These are phyloP conservation scores for Pestalotiopsis sp. DNA, from an alignment of 2,329 filamentous ascomycete genomes.

Conservation along the genomic window DNA sequence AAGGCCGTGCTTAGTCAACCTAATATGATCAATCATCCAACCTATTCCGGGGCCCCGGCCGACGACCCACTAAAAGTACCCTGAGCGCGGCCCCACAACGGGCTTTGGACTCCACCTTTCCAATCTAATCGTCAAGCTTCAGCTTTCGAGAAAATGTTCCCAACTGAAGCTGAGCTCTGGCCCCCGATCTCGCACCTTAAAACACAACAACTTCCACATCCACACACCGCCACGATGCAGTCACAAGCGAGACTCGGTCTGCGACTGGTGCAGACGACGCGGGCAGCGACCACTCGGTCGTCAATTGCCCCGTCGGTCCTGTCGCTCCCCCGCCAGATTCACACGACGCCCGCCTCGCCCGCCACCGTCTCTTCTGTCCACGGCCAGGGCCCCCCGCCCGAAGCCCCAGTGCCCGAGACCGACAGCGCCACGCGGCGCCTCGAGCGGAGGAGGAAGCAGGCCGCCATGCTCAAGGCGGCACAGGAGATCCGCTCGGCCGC, in stretches of 20 bases:
- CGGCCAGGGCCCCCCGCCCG: constrained; percentile 62
- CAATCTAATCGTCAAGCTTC: constrained; percentile 7
- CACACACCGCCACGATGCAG: constrained; percentile 38
- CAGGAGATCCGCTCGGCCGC: constrained; percentile 46
- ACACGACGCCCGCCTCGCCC: constrained; percentile 35
- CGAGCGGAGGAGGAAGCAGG: constrained; percentile 56
- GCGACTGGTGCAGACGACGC: constrained; percentile 32
- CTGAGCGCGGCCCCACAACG: neutral
- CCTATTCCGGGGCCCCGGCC: neutral
- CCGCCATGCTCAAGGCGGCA: constrained; percentile 56
- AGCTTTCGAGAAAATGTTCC: constrained; percentile 4
- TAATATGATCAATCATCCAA: neutral
- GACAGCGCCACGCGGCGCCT: constrained; percentile 42
- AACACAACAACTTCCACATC: constrained; percentile 12
- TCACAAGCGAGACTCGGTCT: constrained; percentile 42
- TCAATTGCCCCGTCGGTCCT: constrained; percentile 23
- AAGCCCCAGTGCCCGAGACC: constrained; percentile 50
- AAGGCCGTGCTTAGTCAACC: too few relatives aligned
- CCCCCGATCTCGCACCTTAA: constrained; percentile 13
- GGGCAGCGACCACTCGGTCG: constrained; percentile 5
- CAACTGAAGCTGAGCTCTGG: neutral
- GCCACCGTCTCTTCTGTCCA: constrained; percentile 56
- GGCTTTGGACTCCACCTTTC: neutral
- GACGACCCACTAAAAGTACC: neutral
- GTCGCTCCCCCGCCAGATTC: constrained; percentile 33